Base-by-base conservation (phyloP, 116 monocot species). In the Iris pallida region DNA sequence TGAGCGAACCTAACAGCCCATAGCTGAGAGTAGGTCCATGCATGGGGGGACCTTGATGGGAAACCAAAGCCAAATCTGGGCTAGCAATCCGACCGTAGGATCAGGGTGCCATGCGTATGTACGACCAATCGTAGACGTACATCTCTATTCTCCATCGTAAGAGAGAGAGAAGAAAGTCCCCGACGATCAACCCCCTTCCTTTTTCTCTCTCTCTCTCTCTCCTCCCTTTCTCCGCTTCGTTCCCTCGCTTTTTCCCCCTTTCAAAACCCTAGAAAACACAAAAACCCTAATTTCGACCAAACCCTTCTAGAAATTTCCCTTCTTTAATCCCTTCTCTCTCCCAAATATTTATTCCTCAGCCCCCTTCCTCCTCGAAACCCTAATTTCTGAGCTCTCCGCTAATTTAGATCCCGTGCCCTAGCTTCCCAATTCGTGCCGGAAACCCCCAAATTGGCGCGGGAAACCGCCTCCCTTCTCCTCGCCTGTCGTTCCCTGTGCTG, bases 181-280 rank as follows among this genome's bases (percentile, higher is more conserved):
- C 47, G 16, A 64, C 5, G 13, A 67, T 7, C 61, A 8, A 72
- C 41, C 48, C 14, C 47, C 20, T 4, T 53, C 8, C 53, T 43
- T 49, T 62, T 12, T 63, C 56, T 45, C 56, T 42, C 70, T 10
- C 40, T 41, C 1, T n/a, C 30, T 7, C 53, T 19, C 48, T 13
- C 63, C 7, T 68, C 47, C 66, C 30, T 8, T 45, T 18, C 45
- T 57, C 40, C 59, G 40, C 63, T 55, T 54, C 0, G 52, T 66
- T 70, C 77, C 77, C 71, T 64, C 64, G 49, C 56, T 49, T 71
- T 62, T 65, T 15, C 5, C 65, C 62, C 64, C 64, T 77, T 77
- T 77, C 64, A 67, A 77, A 77, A 64, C 77, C 77, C 77, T 77
- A 77, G 65, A 64, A 59, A 30, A 70, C 7, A 19, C 30, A 44